Evolutionary conservation across 2,329 filamentous ascomycete species (phyloP).

Genomic region (Thielaviopsis euricoi): DNA sequence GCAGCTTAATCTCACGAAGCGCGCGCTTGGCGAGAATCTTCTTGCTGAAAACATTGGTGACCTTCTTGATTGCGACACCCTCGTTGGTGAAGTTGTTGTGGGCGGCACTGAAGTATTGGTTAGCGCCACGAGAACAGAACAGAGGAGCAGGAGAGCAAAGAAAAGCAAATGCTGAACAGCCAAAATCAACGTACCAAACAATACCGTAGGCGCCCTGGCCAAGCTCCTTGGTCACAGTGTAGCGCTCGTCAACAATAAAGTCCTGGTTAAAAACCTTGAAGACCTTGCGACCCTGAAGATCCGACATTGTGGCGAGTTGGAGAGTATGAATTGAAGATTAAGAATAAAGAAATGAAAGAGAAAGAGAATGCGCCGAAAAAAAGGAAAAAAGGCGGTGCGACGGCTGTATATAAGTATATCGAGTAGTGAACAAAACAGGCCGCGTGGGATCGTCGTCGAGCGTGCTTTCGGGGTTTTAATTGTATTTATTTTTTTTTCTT

Average conservation of each 20-base stretch:
- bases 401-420: neutral
- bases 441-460: neutral
- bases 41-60: slow-evolving; percentile 99
- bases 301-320: slow-evolving; percentile 20
- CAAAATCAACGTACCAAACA: slow-evolving; percentile 56
- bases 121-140: neutral
- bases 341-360: neutral
- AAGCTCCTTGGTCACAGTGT: slow-evolving; percentile 96
- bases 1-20: slow-evolving; percentile 91
- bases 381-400: neutral
- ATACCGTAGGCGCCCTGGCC: slow-evolving; percentile 98
- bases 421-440: neutral
- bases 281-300: slow-evolving; percentile 53
- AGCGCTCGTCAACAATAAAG: slow-evolving; percentile 95
- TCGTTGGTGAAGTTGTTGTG: slow-evolving; percentile 82
- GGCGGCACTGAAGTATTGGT: slow-evolving; percentile 50
- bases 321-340: neutral
- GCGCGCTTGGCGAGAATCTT: slow-evolving; percentile 98
- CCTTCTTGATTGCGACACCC: slow-evolving; percentile 96
- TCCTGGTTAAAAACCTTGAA: slow-evolving; percentile 99
- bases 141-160: neutral
- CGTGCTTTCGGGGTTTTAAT: neutral
- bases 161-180: neutral
- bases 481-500: neutral
- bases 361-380: neutral